Base-by-base conservation (phyloP, 108 stramenopile species). In the Fragilaria crotonensis region DNA sequence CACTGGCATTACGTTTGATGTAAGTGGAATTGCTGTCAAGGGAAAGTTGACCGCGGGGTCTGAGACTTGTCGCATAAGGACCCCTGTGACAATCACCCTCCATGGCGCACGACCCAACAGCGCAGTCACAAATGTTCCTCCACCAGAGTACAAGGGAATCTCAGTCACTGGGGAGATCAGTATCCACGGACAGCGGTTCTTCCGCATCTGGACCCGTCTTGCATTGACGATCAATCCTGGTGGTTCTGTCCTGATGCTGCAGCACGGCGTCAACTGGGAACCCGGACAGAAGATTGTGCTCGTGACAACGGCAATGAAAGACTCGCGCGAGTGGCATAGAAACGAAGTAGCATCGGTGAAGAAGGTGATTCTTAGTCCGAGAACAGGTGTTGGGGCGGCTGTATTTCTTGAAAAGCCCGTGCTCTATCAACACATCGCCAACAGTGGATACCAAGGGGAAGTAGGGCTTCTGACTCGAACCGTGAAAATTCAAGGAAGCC, bases 391-490 rank as follows among this genome's bases (percentile, higher is more conserved):
- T 14, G 69, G 64, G 1, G 22, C 64, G 25, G 32, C 45, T 21
- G 58, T 76, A 9, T 45, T 32, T 51, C 29, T 76, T 30, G 47
- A 57, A n/a, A 30, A 22, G 20, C 48, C 68, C 17, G 27, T 70
- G n/a, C 3, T 28, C 11, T 62, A 73, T 54, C 48, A 44, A 14
- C 77, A 78, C 66, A 67, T 51, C 20, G 72, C 69, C 4, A 69
- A 59, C 55, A 47, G 19, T 17, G 69, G 53, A 41, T 78, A 78
- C 47, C 77, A 78, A 33, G 68, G 48, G 11, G 78, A 79, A 56
- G 78, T 76, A 5, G 78, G 71, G 14, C 36, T 79, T 19, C 60
- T 79, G 7, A 54, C 71, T 2, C 66, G 74, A 20, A 76, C 66
- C 33, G 62, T 79, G 58, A 64, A 62, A 25, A 54, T 79, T 25